A percentile compares a stretch with the other conserved stretches of the same genome.
These are phyloP conservation scores for Amylocarpus encephaloides DNA, from an alignment of 2,329 filamentous ascomycete genomes.

Conservation along the genomic window DNA sequence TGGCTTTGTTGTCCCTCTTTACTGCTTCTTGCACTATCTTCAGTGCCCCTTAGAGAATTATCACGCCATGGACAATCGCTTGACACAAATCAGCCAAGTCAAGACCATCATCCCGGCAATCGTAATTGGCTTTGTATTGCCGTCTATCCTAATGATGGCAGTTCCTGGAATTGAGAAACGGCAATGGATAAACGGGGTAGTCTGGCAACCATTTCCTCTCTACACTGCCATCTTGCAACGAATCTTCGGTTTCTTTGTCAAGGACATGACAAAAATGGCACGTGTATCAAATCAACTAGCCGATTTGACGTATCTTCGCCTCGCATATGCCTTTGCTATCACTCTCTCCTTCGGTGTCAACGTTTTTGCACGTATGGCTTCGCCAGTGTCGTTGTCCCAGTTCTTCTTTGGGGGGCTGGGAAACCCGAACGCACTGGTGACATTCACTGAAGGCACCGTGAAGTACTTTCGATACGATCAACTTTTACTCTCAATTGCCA, in stretches of 20 bases:
- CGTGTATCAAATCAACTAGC: not conserved
- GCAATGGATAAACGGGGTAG: not conserved
- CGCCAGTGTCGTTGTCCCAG: too few relatives aligned
- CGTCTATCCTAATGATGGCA: not conserved
- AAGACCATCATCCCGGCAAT: not conserved
- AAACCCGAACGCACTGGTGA: too few relatives aligned
- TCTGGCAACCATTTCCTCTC: not conserved
- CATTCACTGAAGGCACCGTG: too few relatives aligned
- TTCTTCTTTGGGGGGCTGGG: too few relatives aligned
- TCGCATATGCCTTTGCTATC: not conserved
- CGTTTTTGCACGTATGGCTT: too few relatives aligned
- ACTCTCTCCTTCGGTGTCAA: not conserved
- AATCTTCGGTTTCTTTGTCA: not conserved
- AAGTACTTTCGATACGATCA: too few relatives aligned
- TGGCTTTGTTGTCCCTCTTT: not conserved
- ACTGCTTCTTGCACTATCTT: not conserved
- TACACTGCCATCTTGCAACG: not conserved
- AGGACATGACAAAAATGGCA: not conserved
- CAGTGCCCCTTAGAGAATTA: not conserved
- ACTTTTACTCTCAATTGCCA: too few relatives aligned
- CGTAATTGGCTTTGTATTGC: not conserved
- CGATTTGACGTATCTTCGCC: not conserved
- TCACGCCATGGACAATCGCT: not conserved
- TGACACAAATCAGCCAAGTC: not conserved
- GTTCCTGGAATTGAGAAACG: not conserved